Conservation (phyloP, 352 stramenopile genomes). For the Globisporangium emineosum region DNA sequence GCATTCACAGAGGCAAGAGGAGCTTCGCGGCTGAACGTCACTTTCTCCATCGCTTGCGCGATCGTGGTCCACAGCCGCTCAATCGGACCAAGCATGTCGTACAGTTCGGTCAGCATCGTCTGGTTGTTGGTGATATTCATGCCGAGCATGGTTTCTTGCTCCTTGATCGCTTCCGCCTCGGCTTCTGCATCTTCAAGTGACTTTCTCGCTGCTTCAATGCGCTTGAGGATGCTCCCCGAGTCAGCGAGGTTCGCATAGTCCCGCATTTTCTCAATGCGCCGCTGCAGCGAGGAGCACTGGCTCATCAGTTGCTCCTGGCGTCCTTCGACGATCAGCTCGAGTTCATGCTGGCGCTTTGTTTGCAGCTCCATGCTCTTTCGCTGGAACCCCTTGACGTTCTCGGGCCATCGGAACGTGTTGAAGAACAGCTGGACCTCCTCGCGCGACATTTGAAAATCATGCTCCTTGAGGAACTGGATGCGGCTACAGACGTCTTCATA, state of each 20-base stretch:
- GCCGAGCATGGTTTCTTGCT: conserved; percentile 87
- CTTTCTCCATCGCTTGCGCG: conserved; percentile 70
- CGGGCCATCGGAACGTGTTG: conserved; percentile 88
- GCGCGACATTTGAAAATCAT: conserved; percentile 81
- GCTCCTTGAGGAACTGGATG: conserved; percentile 87
- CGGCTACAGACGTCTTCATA: conserved; percentile 70
- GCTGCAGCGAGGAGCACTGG: conserved; percentile 75
- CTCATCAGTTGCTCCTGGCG: conserved; percentile 83
- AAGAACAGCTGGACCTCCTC: conserved; percentile 92
- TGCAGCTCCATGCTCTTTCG: conserved; percentile 90
- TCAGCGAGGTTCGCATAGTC: conserved; percentile 85
- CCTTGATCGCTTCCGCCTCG: conserved; percentile 80
- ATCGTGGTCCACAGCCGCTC: conserved; percentile 87
- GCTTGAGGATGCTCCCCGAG: conserved; percentile 75
- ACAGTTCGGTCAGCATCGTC: conserved; percentile 62
- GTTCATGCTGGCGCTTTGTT: conserved; percentile 84
- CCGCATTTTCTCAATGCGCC: conserved; percentile 89
- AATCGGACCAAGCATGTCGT: conserved; percentile 82
- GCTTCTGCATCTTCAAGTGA: conserved; percentile 74
- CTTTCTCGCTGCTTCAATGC: conserved; percentile 78
- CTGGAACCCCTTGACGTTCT: conserved; percentile 90
- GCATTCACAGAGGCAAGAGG: conserved; percentile 71
- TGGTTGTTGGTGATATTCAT: conserved; percentile 85
- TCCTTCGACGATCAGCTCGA: conserved; percentile 88
- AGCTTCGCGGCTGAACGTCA: conserved; percentile 66